phyloP scores from a whole-genome alignment of 139 green algal species.

The Chlamydomonas sp. region DNA sequence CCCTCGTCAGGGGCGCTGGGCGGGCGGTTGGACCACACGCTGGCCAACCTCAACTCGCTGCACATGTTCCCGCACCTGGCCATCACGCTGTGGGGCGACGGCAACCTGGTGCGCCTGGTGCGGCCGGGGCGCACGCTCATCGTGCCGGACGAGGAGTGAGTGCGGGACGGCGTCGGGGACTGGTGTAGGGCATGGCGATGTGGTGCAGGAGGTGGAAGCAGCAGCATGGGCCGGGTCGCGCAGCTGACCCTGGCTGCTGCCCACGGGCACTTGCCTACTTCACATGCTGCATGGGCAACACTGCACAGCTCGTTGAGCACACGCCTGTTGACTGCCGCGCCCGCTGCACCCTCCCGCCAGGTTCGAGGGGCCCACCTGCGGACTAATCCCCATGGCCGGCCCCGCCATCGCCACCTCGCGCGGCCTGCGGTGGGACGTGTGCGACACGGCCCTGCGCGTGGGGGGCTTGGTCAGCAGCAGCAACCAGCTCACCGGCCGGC shows the following conservation, averaged over 20 bases:
- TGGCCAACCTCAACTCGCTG: conserved; percentile 87
- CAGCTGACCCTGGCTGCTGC: no score
- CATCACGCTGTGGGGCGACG: conserved; percentile 85
- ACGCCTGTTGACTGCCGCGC: background rate
- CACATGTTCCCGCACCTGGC: conserved; percentile 74
- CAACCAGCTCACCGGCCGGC: conserved; percentile 66
- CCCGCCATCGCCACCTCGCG: conserved; percentile 62
- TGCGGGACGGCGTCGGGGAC: background rate
- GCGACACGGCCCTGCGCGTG: conserved; percentile 45
- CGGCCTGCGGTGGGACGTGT: conserved; percentile 89
- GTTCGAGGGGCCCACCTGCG: conserved; percentile 89
- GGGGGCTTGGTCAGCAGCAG: conserved; percentile 80
- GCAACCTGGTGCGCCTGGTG: conserved; percentile 87
- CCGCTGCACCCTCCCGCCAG: conserved; percentile 6
- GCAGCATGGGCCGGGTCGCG: background rate
- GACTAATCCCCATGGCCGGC: conserved; percentile 80
- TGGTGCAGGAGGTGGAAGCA: background rate
- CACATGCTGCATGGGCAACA: no score
- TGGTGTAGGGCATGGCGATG: background rate
- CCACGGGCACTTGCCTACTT: no score
- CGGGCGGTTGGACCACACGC: conserved; percentile 92
- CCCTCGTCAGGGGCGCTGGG: conserved; percentile 80
- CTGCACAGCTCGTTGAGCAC: background rate
- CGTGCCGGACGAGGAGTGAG: conserved; percentile 32
- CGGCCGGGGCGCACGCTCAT: conserved; percentile 66